Conservation (phyloP, 345 rosid genomes). For the Laguncularia racemosa region DNA sequence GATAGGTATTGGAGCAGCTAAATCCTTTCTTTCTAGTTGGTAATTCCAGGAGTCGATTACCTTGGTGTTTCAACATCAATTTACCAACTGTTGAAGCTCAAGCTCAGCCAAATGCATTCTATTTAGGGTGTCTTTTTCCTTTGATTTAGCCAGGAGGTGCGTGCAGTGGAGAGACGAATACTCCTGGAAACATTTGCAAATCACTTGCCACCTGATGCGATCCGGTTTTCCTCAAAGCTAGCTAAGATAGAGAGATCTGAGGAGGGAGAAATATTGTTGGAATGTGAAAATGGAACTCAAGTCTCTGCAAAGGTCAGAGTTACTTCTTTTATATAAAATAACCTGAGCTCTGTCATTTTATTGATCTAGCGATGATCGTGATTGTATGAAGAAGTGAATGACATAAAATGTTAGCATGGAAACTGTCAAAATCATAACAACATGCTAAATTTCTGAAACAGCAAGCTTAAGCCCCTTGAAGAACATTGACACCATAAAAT, state of each 20-base stretch:
- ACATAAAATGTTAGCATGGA: too few species aligned
- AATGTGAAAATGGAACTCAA: conserved; percentile 53
- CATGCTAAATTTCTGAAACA: too few species aligned
- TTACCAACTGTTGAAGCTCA: too few species aligned
- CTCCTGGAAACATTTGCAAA: conserved; percentile 73
- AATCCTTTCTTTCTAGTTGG: not conserved
- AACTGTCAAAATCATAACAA: too few species aligned
- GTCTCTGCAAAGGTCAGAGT: conserved; percentile 49
- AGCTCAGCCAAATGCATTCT: too few species aligned
- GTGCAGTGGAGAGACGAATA: conserved; percentile 81
- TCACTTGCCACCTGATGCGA: conserved; percentile 54
- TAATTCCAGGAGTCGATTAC: not conserved
- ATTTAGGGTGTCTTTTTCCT: too few species aligned
- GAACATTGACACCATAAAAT: too few species aligned
- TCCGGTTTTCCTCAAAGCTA: conserved; percentile 64
- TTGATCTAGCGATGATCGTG: too few species aligned
- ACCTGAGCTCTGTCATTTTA: too few species aligned
- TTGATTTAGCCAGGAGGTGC: conserved; percentile 75
- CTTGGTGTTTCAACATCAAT: not conserved
- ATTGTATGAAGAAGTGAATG: too few species aligned
- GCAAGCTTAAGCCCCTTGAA: too few species aligned
- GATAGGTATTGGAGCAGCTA: conserved; percentile 31
- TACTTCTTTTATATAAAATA: not conserved
- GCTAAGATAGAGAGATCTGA: conserved; percentile 35
- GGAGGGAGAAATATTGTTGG: conserved; percentile 44